Evolutionary conservation across 805 yeast species (phyloP).

Genomic region (Vanderwaltozyma tropicalis): DNA sequence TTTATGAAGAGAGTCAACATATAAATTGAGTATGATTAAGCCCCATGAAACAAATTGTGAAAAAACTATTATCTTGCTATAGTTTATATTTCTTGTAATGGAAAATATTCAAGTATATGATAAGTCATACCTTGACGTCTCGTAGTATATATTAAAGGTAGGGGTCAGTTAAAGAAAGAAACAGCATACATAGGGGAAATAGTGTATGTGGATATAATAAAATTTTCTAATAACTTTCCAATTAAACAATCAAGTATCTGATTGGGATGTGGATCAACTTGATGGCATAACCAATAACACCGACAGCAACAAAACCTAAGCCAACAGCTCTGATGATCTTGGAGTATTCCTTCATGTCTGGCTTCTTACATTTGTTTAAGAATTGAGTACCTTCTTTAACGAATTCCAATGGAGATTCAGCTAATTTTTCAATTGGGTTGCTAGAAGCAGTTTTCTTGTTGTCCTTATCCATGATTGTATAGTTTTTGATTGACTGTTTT

Average conservation of each 20-base stretch:
- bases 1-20: too few species aligned
- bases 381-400: conserved; percentile 85
- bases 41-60: too few species aligned
- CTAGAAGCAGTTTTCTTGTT: conserved; percentile 10
- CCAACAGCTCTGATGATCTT: conserved; percentile 93
- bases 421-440: conserved; percentile 45
- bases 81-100: too few species aligned
- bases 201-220: background rate
- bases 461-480: conserved; percentile 18
- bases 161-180: too few species aligned
- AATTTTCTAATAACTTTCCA: background rate
- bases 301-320: conserved; percentile 94
- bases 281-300: conserved; percentile 92
- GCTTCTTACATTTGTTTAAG: conserved; percentile 86
- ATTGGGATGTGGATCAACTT: conserved; percentile 92
- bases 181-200: background rate
- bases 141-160: too few species aligned
- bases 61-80: too few species aligned
- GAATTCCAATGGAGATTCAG: conserved; percentile 85
- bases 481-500: background rate
- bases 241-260: conserved; percentile 80
- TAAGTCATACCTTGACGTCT: too few species aligned
- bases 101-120: too few species aligned
- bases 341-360: conserved; percentile 76
- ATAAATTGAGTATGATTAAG: too few species aligned